A percentile compares a stretch with the other conserved stretches of the same genome.
These are phyloP conservation scores for Beauveria brongniartii DNA, from an alignment of 2,329 filamentous ascomycete species.

Conservation along the genomic window DNA sequence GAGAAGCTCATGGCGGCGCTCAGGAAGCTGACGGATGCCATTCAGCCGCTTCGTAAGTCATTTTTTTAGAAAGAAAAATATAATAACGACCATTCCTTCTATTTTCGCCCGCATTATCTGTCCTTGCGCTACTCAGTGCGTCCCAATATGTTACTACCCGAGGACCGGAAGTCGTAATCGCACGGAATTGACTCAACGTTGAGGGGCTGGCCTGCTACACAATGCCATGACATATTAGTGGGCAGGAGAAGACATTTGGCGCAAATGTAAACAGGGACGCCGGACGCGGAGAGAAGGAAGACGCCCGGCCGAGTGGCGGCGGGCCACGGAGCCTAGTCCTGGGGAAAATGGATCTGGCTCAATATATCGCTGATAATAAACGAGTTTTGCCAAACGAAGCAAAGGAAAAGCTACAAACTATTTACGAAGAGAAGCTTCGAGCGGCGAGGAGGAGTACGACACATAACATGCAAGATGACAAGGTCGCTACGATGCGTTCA, in stretches of 20 bases:
- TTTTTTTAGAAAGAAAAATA: not conserved
- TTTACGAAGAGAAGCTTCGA: no score
- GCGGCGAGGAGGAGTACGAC: no score
- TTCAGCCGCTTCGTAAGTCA: not conserved
- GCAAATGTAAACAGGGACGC: not conserved
- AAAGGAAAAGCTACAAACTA: no score
- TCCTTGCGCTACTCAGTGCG: not conserved
- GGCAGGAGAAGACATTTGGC: not conserved
- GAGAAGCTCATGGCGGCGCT: slow-evolving; percentile 4
- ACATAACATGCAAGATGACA: not conserved
- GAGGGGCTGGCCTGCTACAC: not conserved
- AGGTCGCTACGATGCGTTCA: not conserved
- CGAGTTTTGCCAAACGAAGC: no score
- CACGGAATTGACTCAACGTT: not conserved
- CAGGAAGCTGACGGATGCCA: slow-evolving; percentile 5
- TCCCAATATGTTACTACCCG: not conserved
- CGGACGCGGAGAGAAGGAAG: not conserved
- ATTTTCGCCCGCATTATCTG: not conserved
- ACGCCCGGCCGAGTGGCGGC: slow-evolving; percentile 3
- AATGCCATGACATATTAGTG: not conserved
- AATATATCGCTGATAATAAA: not conserved
- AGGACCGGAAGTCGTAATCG: not conserved
- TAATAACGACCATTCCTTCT: no score
- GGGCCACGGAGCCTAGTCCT: not conserved
- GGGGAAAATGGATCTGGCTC: not conserved